phyloP scores from a whole-genome alignment of 768 basidiomycete species.

The Tylopilus sp. region DNA sequence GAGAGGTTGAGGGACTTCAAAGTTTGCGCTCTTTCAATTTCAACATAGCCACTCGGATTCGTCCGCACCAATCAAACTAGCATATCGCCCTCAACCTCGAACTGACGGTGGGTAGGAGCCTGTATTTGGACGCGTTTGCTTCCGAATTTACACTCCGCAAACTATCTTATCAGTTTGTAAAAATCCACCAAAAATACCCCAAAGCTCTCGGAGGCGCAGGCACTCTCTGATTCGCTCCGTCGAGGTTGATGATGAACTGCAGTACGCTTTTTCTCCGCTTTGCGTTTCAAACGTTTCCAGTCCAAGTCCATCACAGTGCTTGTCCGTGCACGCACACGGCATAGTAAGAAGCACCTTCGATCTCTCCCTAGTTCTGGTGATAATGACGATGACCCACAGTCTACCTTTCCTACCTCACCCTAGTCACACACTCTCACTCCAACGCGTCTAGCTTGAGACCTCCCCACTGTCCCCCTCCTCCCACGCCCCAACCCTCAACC shows the following conservation, averaged over 20 bases:
- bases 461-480: not conserved
- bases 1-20: too few species aligned
- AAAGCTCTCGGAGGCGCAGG: not conserved
- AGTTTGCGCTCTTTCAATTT: too few species aligned
- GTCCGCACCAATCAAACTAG: too few species aligned
- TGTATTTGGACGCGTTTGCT: constrained; percentile 20
- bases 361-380: not conserved
- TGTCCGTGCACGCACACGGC: not conserved
- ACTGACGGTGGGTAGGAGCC: too few species aligned
- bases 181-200: not conserved
- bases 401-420: not conserved
- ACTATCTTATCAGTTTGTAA: constrained; percentile 5
- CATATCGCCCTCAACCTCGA: too few species aligned
- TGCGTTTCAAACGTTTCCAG: not conserved
- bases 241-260: not conserved
- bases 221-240: not conserved
- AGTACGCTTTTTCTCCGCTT: not conserved
- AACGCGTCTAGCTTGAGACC: too few species aligned
- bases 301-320: not conserved
- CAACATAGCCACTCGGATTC: too few species aligned
- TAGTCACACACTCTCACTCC: not conserved
- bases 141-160: constrained; percentile 5
- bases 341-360: not conserved
- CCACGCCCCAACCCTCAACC: not conserved
- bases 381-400: not conserved